Base-by-base conservation (phyloP, 352 stramenopile species). In the Halophytophthora batemanensis region DNA sequence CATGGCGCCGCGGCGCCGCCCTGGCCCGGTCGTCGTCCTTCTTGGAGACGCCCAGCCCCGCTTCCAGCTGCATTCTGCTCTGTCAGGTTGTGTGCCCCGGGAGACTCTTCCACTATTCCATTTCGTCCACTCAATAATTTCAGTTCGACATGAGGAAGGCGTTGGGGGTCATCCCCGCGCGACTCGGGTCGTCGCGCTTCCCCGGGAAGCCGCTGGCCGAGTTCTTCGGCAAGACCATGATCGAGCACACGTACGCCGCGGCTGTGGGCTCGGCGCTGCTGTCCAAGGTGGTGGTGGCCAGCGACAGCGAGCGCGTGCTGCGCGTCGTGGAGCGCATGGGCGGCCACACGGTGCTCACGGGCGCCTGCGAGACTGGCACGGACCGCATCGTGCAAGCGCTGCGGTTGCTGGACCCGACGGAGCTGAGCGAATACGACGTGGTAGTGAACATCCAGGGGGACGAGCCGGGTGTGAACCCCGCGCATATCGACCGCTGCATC, bases 361-460 rank as follows among this genome's bases (percentile, higher is more conserved):
- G 67, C 22, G 66, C 73, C 36, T 90, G 79, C 54, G 66, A 66
- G 28, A 92, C 77, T 1, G 85, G 82, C 19, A 93, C 84, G 0
- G 80, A 91, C 53, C 80, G 84, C 28, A 74, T 93, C 23, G 69
- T 93, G 37, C 69, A 90, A 29, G 82, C 66, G 25, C 61, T 91
- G 25, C 61, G 56, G 11, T 33, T 57, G 17, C 64, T 90, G 52
- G 60, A 69, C 11, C 28, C 58, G 6, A 22, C 45, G 12, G 68
- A 87, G 29, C 40, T 91, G 14, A 63, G 45, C 25, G 41, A 69
- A 40, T 87, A 87, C 53, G 82, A 95, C 33, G 58, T 92, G 39
- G 64, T 95, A 11, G 79, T 93, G 21, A 95, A 95, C 45, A 79
- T 95, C 41, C 82, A 93, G 50, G 82, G 85, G 33, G 85, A 95